Base-by-base conservation (phyloP, 257 asterid genomes). In the Anisodus tanguticus region DNA sequence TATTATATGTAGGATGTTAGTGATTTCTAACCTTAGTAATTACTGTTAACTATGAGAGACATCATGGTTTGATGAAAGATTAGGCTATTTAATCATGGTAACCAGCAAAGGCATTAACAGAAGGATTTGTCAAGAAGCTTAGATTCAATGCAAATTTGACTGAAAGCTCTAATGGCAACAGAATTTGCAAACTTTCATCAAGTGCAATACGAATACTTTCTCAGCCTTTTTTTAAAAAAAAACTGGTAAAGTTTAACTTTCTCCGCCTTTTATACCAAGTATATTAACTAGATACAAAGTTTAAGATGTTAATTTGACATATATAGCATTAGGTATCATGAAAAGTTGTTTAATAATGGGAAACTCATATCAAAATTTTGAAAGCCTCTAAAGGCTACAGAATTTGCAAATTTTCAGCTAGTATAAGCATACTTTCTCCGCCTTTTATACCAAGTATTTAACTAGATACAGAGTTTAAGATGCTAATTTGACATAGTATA, bases 111-210 rank as follows among this genome's bases (percentile, higher is more conserved):
- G n/a, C 62, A 22, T 49, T 26, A 53, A 3, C 63, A 19, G 22
- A 51, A 49, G 8, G 13, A 51, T 76, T 76, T 51, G 12, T 51
- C 22, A 26, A 76, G 62, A 76, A 76, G 81, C 45, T 76, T 62
- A 47, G 41, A 47, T 47, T 45, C 59, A 51, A 22, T 0, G 22
- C 63, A 51, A 26, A 26, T 76, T 74, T 5, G 3, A 72, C 39
- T 72, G 41, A 72, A 47, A 47, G 43, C 58, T 72, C 80, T 72
- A 47, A 71, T 45, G 37, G 12, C 59, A 72, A 47, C 11, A 76
- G 19, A 74, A 19, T 19, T 74, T 19, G 41, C 60, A 74, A 74
- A 74, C 19, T 49, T 0, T 37, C 9, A 49, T 19, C 41, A 72
- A 45, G 58, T 72, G 41, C 59, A 45, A 45, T 17, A 45, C n/a